Percentiles rank a stretch among this genome's conserved stretches.
Conservation (phyloP, 768 basidiomycete species). For the Trametopsis cervina region DNA sequence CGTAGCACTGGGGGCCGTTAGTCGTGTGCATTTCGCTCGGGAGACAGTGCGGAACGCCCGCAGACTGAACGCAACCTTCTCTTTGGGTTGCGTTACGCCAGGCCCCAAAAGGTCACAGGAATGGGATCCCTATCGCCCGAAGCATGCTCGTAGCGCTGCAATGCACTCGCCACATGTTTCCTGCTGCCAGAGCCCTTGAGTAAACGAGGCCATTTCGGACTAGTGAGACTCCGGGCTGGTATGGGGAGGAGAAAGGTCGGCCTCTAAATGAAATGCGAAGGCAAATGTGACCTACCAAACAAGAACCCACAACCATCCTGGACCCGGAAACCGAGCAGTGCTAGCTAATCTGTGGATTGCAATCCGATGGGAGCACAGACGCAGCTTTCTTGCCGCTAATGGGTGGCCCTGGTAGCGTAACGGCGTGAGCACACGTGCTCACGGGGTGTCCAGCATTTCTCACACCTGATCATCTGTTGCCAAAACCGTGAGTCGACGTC, state of each 20-base stretch:
- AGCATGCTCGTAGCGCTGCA: constrained; percentile 8
- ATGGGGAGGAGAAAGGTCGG: constrained; percentile 1
- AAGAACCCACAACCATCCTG: no score
- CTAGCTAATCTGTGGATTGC: neutral
- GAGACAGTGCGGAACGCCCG: constrained; percentile 11
- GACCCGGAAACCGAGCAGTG: no score
- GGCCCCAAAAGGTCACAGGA: no score
- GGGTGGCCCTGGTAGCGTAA: constrained; percentile 3
- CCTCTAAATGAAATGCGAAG: no score
- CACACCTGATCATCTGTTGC: constrained; percentile 5
- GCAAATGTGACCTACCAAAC: no score
- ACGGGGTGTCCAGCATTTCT: neutral
- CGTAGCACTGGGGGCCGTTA: constrained; percentile 6
- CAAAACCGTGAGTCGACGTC: constrained; percentile 9
- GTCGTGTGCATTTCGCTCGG: constrained; percentile 4
- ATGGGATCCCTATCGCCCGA: constrained; percentile 3
- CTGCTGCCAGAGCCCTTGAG: no score
- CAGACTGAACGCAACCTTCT: constrained; percentile 8
- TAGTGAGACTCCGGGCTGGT: no score
- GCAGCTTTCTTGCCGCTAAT: neutral
- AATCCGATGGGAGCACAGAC: constrained; percentile 1
- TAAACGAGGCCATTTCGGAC: no score
- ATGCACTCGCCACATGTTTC: constrained; percentile 1
- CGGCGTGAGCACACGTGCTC: constrained; percentile 4
- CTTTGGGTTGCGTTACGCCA: constrained; percentile 8